A percentile compares a stretch with the other conserved stretches of the same genome.
These are phyloP conservation scores for Boletus speciosus DNA, from an alignment of 768 basidiomycete genomes.

Conservation along the genomic window DNA sequence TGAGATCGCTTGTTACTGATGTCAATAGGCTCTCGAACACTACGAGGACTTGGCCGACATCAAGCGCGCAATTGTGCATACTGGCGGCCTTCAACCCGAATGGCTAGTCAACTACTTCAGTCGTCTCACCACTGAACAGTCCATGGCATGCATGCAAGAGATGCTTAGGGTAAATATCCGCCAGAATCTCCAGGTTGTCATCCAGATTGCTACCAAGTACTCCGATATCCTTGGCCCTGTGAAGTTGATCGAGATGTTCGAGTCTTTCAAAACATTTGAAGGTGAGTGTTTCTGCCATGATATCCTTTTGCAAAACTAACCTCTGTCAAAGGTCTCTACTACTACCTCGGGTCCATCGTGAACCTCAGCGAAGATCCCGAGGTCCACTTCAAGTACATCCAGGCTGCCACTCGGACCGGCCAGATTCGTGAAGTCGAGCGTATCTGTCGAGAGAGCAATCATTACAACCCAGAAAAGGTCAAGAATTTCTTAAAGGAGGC, in stretches of 20 bases:
- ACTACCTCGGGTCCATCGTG: slow-evolving; percentile 96
- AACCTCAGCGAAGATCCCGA: slow-evolving; percentile 95
- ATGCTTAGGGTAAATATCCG: slow-evolving; percentile 97
- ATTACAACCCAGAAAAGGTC: slow-evolving; percentile 99
- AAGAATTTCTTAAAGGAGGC: slow-evolving; percentile 99
- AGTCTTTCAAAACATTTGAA: slow-evolving; percentile 96
- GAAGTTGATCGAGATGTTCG: slow-evolving; percentile 98
- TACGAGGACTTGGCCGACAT: slow-evolving; percentile 99
- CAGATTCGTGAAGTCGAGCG: slow-evolving; percentile 99
- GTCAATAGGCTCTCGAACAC: slow-evolving; percentile 88
- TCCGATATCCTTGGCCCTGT: slow-evolving; percentile 96
- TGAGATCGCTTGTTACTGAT: slow-evolving; percentile 5
- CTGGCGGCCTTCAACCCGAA: slow-evolving; percentile 80
- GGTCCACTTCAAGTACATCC: slow-evolving; percentile 99
- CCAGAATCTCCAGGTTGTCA: slow-evolving; percentile 93
- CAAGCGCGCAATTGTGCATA: slow-evolving; percentile 96
- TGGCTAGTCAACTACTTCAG: slow-evolving; percentile 99
- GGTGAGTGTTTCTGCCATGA: slow-evolving; percentile 40
- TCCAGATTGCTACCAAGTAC: slow-evolving; percentile 98
- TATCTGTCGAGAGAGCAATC: slow-evolving; percentile 95
- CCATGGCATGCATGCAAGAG: slow-evolving; percentile 93
- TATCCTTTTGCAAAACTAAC: neutral
- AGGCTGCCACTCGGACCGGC: slow-evolving; percentile 95
- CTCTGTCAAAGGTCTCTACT: slow-evolving; percentile 71
- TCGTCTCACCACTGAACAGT: slow-evolving; percentile 94